phyloP scores from a whole-genome alignment of 2,329 filamentous ascomycete species.

The Exserohilum rostratum region DNA sequence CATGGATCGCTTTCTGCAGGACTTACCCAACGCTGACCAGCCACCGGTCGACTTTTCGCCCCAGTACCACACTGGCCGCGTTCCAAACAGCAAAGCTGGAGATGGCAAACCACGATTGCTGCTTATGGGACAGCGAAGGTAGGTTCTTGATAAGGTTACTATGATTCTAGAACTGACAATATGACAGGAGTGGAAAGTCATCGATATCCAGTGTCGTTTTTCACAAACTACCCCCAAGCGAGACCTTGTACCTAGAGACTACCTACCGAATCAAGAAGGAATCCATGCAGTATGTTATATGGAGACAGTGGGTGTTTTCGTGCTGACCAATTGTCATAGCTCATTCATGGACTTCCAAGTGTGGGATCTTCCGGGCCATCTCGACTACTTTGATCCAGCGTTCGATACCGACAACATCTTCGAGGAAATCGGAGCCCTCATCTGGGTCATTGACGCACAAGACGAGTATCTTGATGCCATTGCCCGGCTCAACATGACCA shows the following conservation, averaged over 20 bases:
- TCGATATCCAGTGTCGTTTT: slow-evolving; percentile 99
- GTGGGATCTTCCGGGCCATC: slow-evolving; percentile 95
- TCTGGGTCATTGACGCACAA: slow-evolving; percentile 98
- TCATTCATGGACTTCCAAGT: slow-evolving; percentile 99
- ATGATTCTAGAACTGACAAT: slow-evolving; percentile 18
- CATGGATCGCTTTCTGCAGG: slow-evolving; percentile 52
- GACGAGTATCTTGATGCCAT: slow-evolving; percentile 97
- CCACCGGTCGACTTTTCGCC: slow-evolving; percentile 47
- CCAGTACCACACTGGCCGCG: slow-evolving; percentile 51
- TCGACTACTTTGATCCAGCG: slow-evolving; percentile 87
- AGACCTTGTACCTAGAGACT: slow-evolving; percentile 94
- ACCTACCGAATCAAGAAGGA: slow-evolving; percentile 95
- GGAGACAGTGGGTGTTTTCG: not conserved
- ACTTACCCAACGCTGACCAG: slow-evolving; percentile 50
- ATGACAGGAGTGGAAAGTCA: slow-evolving; percentile 87
- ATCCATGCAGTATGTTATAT: slow-evolving; percentile 78
- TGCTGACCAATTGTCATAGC: slow-evolving; percentile 54
- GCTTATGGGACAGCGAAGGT: slow-evolving; percentile 96
- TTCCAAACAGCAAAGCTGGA: slow-evolving; percentile 57
- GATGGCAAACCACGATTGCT: slow-evolving; percentile 81
- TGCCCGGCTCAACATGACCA: slow-evolving; percentile 82
- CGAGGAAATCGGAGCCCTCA: slow-evolving; percentile 88
- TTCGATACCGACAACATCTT: slow-evolving; percentile 96
- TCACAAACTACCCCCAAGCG: slow-evolving; percentile 93
- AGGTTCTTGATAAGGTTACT: slow-evolving; percentile 17